Evolutionary conservation across 352 stramenopile genomes (phyloP), one percentile per base, ranked within the genome.

Genomic region (Globisporangium perplexum): DNA sequence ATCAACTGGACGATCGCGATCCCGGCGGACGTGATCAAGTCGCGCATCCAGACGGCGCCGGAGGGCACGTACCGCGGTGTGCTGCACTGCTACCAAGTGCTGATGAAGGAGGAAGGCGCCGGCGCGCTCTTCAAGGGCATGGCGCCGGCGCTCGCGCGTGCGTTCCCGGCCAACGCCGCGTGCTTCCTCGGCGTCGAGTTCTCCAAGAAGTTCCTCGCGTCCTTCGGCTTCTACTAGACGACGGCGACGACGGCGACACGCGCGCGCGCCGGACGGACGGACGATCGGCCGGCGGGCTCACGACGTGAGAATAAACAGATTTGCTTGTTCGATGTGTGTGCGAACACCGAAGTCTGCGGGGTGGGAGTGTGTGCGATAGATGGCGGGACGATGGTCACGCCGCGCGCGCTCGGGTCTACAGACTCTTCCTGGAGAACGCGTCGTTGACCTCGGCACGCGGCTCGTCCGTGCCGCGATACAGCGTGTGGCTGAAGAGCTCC

Each of bases 1-100:
- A 84, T 97, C 62, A 98, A 96, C 72, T 99, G 96, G 96, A 74
- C 76, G 33, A 88, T 98, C 20, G 83, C 86, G 23, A 98, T 98
- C 55, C 95, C 96, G 26, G 75, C 93, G 1, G 96, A 99, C 75
- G 91, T 98, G 36, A 74, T 99, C 63, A 99, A 99, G 77, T 98
- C 85, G 42, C 81, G 95, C 63, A 98, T 96, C 67, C 96, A 99
- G 73, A 97, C 95, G 1, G 95, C 95, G 17, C 92, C 95, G 15
- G 95, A 98, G 44, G 95, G 95, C 35, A 98, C 82, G 47, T 98
- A 98, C 72, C 86, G 71, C 26, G 89, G 92, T 44, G 81, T 98
- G 30, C 43, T 74, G 47, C 88, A 98, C 66, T 96, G 97, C 50
- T 92, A 90, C 66, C 72, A 90, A 59, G 77, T 96, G 53, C 71